Evolutionary conservation across 78 protist species (phyloP).

Genomic region (Dictyostelium discoideum): DNA sequence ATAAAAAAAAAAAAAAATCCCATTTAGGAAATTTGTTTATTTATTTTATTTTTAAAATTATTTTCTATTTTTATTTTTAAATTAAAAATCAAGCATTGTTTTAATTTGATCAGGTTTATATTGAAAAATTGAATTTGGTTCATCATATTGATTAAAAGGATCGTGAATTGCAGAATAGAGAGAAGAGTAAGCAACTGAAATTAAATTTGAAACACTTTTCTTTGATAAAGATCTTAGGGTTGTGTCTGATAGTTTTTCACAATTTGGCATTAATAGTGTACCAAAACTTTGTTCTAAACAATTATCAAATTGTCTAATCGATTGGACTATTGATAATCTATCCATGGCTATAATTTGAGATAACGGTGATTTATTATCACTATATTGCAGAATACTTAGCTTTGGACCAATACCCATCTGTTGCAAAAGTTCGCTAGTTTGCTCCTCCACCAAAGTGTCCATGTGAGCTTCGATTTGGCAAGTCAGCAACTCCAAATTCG

Average conservation of each 20-base stretch:
- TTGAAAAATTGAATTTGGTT: constrained; percentile 48
- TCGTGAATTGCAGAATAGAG: constrained; percentile 47
- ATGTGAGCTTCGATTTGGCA: constrained; percentile 75
- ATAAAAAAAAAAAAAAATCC: no score
- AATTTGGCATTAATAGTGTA: constrained; percentile 10
- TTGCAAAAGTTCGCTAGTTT: constrained; percentile 26
- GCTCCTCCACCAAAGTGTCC: constrained; percentile 81
- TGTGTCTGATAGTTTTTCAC: constrained; percentile 6
- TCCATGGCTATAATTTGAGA: constrained; percentile 67
- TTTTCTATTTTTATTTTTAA: neutral
- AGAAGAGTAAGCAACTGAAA: constrained; percentile 42
- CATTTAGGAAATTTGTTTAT: no score
- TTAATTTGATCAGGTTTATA: constrained; percentile 80
- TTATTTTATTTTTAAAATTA: no score
- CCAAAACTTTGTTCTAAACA: constrained; percentile 42
- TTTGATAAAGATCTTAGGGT: constrained; percentile 1
- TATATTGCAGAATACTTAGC: constrained; percentile 44
- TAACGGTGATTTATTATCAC: constrained; percentile 28
- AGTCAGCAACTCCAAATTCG: constrained; percentile 14
- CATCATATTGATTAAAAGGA: constrained; percentile 75
- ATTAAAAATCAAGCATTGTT: constrained; percentile 38
- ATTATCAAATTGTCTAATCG: constrained; percentile 42
- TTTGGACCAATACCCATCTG: constrained; percentile 46
- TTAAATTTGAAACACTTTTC: constrained; percentile 24
- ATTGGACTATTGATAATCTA: constrained; percentile 23